Evolutionary conservation across 768 basidiomycete species (phyloP), one percentile per base, ranked within the genome.

Genomic region (Mycena maculata): DNA sequence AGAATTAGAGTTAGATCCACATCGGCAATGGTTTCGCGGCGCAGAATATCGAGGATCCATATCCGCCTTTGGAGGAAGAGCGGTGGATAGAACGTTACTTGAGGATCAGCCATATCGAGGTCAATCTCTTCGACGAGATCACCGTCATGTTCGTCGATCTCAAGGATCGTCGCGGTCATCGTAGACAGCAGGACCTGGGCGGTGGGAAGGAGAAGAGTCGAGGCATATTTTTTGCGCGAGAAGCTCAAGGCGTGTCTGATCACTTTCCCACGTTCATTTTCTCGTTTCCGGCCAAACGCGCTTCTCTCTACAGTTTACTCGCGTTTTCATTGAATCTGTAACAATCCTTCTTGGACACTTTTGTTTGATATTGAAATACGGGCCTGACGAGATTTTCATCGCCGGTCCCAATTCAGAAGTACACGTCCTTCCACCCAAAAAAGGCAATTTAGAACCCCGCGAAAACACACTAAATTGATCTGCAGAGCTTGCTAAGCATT

Each of bases 61-160:
- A 90, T 87, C 50, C 88, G 83, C 39, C 92, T 83, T 73, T 93
- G 90, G 25, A 90, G 84, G 68, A 83, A 82, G 30, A 93, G 82
- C 0, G 89, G 88, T 18, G 92, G 92, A 64, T 86, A 83, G 77
- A 93, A 93, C 0, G 83, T 85, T 10, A 92, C 90, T 67, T 75
- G 81, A 22, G 87, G 79, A 71, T 86, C 83, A 45, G 76, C 74
- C 20, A 22, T 59, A 44, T 70, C 65, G 31, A 15, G n/a, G 22
- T 70, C 65, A 25, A 68, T 72, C 57, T 64, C 65, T 56, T 66
- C 67, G 23, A 20, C 47, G 5, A 65, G 64, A 31, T 71, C 66
- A 2, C 49, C 63, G 45, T 64, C 54, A 59, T 71, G 65, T 39
- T 71, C 69, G 2, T 63, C 62, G 47, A 71, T 52, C 59, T 71